phyloP scores from a whole-genome alignment of 163 green algal genomes.

The Chlorella variabilis region DNA sequence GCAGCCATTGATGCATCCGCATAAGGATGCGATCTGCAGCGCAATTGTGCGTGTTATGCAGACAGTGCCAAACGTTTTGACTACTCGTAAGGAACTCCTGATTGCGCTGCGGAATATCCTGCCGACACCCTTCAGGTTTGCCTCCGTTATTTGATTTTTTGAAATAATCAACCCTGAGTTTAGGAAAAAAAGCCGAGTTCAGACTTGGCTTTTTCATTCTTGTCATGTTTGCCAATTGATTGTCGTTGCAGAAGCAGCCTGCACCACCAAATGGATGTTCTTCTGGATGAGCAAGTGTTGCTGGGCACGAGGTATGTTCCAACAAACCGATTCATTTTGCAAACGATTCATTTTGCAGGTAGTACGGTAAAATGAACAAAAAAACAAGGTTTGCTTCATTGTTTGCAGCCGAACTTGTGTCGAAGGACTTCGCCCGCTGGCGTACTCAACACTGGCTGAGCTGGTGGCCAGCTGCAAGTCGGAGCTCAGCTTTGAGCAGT shows the following conservation, averaged over 20 bases:
- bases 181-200: too few relatives aligned
- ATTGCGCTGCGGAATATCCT: constrained; percentile 85
- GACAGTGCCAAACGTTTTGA: constrained; percentile 79
- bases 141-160: not conserved
- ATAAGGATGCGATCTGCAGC: constrained; percentile 69
- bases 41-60: constrained; percentile 84
- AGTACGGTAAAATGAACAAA: too few relatives aligned
- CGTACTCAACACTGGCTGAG: constrained; percentile 85
- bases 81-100: constrained; percentile 92
- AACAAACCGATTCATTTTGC: too few relatives aligned
- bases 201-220: too few relatives aligned
- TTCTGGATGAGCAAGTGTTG: constrained; percentile 85
- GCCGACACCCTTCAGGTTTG: constrained; percentile 59
- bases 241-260: constrained; percentile 29
- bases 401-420: constrained; percentile 52
- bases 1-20: constrained; percentile 41
- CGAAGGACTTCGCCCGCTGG: constrained; percentile 74
- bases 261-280: constrained; percentile 63
- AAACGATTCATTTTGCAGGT: too few relatives aligned
- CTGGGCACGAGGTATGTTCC: constrained; percentile 59
- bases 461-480: constrained; percentile 78
- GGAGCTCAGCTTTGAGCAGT: constrained; percentile 70
- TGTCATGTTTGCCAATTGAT: not conserved
- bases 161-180: too few relatives aligned
- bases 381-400: too few relatives aligned